phyloP scores from a whole-genome alignment of 2,329 filamentous ascomycete genomes.

The Calonectria pseudoreteaudii region DNA sequence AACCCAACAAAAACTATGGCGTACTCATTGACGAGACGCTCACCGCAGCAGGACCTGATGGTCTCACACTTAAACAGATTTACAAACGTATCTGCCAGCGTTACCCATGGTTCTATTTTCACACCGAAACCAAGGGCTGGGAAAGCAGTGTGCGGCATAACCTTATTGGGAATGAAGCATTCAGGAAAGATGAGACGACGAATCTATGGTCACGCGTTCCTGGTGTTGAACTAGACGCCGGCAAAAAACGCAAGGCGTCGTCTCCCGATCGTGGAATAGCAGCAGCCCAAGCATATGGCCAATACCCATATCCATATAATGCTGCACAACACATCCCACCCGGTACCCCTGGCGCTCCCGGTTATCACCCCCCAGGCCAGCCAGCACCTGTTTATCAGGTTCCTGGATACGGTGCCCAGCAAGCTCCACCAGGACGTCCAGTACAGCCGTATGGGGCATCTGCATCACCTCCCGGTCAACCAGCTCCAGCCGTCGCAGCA shows the following conservation, averaged over 20 bases:
- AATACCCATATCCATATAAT: constrained; percentile 51
- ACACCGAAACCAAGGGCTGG: constrained; percentile 73
- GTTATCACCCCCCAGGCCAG: constrained; percentile 51
- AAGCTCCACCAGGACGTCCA: constrained; percentile 44
- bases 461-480: constrained; percentile 44
- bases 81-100: constrained; percentile 70
- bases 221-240: constrained; percentile 69
- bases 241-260: constrained; percentile 69
- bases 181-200: constrained; percentile 68
- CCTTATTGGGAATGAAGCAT: constrained; percentile 71
- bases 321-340: constrained; percentile 49
- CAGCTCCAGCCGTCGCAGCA: constrained; percentile 33
- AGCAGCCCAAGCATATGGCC: constrained; percentile 52
- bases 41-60: constrained; percentile 64
- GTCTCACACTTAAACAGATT: constrained; percentile 70
- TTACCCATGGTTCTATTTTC: constrained; percentile 71
- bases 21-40: constrained; percentile 71
- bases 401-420: constrained; percentile 47
- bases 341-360: constrained; percentile 44
- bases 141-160: constrained; percentile 75
- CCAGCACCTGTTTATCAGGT: constrained; percentile 49
- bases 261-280: constrained; percentile 62
- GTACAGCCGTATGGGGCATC: constrained; percentile 45
- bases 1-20: constrained; percentile 72
- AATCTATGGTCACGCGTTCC: constrained; percentile 69